phyloP scores from a whole-genome alignment of 305 asterid species.

The Rubia peregrina region DNA sequence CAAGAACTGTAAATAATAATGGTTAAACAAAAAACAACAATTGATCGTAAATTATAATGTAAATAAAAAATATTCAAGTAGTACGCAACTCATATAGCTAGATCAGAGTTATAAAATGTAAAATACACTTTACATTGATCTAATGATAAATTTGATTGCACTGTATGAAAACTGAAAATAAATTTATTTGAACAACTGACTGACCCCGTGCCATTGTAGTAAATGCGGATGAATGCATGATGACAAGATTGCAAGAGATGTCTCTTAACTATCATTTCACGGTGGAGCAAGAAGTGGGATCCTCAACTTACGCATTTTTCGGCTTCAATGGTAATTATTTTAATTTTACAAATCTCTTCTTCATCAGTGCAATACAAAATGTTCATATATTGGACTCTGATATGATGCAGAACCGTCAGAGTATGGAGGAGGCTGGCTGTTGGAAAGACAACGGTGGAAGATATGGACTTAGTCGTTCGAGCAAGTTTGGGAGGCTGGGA shows the following conservation, averaged over 20 bases:
- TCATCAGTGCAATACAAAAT: not conserved
- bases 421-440: conserved; percentile 97
- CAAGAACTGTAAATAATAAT: no score
- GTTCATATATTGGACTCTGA: not conserved
- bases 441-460: conserved; percentile 92
- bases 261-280: conserved; percentile 80
- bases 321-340: conserved; percentile 65
- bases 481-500: conserved; percentile 93
- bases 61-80: no score
- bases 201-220: conserved; percentile 30
- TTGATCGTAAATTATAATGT: no score
- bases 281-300: conserved; percentile 96
- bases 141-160: no score
- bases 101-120: no score
- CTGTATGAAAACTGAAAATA: not conserved
- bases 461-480: conserved; percentile 93
- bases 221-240: conserved; percentile 84
- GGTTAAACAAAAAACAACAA: no score
- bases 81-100: no score
- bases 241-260: conserved; percentile 98
- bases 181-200: not conserved
- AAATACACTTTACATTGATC: no score
- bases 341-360: not conserved
- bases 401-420: conserved; percentile 57
- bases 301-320: conserved; percentile 74